Evolutionary conservation across 2,329 filamentous ascomycete genomes (phyloP), one percentile per base, ranked within the genome.

Genomic region (Fusarium sulawesiense): DNA sequence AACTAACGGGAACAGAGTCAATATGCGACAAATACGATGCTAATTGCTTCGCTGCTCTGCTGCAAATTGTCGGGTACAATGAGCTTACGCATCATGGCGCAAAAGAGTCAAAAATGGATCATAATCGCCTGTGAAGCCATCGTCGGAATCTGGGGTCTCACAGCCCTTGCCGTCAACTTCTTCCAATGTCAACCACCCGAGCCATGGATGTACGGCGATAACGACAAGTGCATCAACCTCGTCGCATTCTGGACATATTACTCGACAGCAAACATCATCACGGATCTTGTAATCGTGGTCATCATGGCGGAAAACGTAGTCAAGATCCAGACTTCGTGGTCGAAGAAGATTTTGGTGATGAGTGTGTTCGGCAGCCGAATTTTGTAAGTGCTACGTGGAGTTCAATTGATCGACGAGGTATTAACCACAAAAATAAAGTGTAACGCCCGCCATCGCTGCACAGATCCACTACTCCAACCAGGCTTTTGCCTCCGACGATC

Each of bases 361-460:
- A 54, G 68, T 9, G 76, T 78, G 7, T 78, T 78, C 40, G 76
- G 76, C 0, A 76, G 76, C 34, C 73, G 76, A 51, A 75, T 77
- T 7, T 54, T 78, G 76, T 77, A 66, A 34, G 75, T 75, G 27
- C 23, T 7, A 13, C 8, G 6, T 10, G 11, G n/a, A 14, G 23
- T n/a, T n/a, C n/a, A 25, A 21, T 37, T 32, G 21, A 20, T 25
- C 37, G 48, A 54, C 18, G 25, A 3, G 1, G 10, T 5, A 20
- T 27, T 18, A 7, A 41, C 23, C n/a, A 14, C 11, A 25, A 42
- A 11, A 27, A 27, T 12, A 27, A 8, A 77, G 75, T 23, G 72
- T 77, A 40, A 71, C 71, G 5, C 77, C 77, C 4, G 76, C 74
- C 12, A 69, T 75, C 21, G 69, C 70, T n/a, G 68, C 70, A 16